A percentile compares a stretch with the other conserved stretches of the same genome.
phyloP scores from a whole-genome alignment of 2,329 filamentous ascomycete species.

The Dryadomyces quercus-mongolicae region DNA sequence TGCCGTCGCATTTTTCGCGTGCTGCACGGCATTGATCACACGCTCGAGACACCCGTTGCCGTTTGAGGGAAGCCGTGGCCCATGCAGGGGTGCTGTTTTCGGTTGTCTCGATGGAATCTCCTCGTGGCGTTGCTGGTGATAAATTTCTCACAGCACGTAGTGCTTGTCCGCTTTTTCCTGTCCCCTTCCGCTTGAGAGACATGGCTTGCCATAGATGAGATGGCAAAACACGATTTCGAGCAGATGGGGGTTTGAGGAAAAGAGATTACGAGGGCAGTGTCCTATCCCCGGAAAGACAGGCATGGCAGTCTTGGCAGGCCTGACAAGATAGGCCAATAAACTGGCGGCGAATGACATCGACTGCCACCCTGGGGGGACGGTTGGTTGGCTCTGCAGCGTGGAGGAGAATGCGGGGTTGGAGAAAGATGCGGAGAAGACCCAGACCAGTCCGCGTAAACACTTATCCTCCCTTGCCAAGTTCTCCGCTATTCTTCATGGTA shows the following conservation, averaged over 20 bases:
- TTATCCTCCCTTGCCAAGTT: not conserved
- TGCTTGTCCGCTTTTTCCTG: too few species aligned
- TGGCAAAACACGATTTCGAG: too few species aligned
- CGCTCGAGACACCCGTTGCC: slow-evolving; percentile 54
- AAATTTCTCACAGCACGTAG: too few species aligned
- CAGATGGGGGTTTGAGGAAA: too few species aligned
- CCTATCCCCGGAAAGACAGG: not conserved
- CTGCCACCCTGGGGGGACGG: too few species aligned
- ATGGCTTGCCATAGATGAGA: too few species aligned
- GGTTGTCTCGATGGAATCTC: not conserved
- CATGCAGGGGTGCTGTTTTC: too few species aligned
- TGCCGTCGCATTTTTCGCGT: slow-evolving; percentile 62
- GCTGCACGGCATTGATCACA: slow-evolving; percentile 57
- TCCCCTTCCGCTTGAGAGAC: too few species aligned
- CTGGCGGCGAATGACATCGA: not conserved
- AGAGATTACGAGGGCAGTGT: not conserved
- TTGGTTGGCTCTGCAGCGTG: too few species aligned
- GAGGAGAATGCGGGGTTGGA: not conserved
- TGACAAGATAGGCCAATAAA: not conserved
- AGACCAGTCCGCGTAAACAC: not conserved
- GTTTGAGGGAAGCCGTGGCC: slow-evolving; percentile 26
- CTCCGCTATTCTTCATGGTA: too few species aligned
- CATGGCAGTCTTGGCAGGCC: too few species aligned
- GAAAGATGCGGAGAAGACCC: not conserved
- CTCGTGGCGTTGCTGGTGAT: too few species aligned